Percentiles rank a stretch among this genome's conserved stretches.
phyloP scores from a whole-genome alignment of 345 rosid species.

The Pelargonium nanum region DNA sequence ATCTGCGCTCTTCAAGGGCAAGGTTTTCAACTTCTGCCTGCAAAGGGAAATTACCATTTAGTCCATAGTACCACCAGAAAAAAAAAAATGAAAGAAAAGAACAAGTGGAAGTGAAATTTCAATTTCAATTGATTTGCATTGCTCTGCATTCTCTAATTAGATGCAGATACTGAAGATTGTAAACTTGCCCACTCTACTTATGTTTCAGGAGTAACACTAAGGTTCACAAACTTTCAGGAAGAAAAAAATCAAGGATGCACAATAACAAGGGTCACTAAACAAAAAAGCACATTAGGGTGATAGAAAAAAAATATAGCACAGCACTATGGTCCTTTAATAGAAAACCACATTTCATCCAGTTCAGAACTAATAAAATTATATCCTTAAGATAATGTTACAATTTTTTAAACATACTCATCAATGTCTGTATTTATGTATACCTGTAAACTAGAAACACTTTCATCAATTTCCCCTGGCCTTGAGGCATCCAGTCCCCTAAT shows the following conservation, averaged over 20 bases:
- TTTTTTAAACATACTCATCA: too few species aligned
- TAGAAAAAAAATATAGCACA: too few species aligned
- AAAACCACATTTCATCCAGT: background rate
- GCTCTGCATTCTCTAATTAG: background rate
- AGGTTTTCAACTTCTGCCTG: conserved; percentile 84
- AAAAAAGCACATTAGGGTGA: background rate
- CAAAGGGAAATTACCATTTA: conserved; percentile 5
- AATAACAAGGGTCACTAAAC: background rate
- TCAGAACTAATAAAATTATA: background rate
- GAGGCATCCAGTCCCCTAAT: conserved; percentile 85
- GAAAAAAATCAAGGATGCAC: too few species aligned
- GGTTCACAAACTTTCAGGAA: too few species aligned
- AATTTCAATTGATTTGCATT: too few species aligned
- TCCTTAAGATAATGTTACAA: too few species aligned
- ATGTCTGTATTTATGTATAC: conserved; percentile 27
- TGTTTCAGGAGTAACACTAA: background rate
- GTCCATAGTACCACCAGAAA: background rate
- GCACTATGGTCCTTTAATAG: too few species aligned
- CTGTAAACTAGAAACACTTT: conserved; percentile 70
- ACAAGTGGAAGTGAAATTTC: background rate
- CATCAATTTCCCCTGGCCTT: conserved; percentile 68
- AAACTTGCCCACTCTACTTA: background rate
- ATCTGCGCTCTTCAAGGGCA: conserved; percentile 45
- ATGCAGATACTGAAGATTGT: background rate
- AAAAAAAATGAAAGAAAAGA: background rate